Evolutionary conservation across 257 asterid species (phyloP).

Genomic region (Petunia axillaris): DNA sequence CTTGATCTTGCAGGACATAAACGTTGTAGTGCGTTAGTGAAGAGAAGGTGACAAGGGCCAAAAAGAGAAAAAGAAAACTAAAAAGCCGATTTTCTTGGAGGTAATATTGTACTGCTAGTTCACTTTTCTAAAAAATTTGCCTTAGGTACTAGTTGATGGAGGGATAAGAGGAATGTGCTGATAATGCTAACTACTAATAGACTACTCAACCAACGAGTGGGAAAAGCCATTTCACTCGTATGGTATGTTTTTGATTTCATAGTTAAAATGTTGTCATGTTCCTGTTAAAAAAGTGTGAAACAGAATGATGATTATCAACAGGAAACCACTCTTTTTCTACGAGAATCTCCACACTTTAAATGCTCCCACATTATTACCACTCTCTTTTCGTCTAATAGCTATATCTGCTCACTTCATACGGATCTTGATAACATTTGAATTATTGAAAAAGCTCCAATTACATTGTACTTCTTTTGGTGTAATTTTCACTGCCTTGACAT

Average conservation of each 20-base stretch:
- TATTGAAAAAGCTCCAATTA: constrained; percentile 19
- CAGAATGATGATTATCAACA: constrained; percentile 42
- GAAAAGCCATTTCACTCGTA: constrained; percentile 28
- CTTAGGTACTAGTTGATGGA: constrained; percentile 32
- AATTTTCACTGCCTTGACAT: background rate
- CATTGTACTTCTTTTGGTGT: constrained; percentile 4
- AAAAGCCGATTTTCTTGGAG: constrained; percentile 16
- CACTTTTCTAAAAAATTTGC: constrained; percentile 20
- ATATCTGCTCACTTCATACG: background rate
- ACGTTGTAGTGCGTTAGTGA: background rate
- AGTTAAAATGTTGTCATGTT: constrained; percentile 38
- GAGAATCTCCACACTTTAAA: constrained; percentile 52
- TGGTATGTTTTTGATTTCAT: constrained; percentile 35
- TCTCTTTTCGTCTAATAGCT: constrained; percentile 18
- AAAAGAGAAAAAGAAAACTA: background rate
- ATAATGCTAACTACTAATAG: constrained; percentile 35
- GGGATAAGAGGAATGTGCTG: constrained; percentile 32
- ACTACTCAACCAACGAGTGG: constrained; percentile 55
- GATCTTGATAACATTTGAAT: constrained; percentile 20
- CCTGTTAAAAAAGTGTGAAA: constrained; percentile 30
- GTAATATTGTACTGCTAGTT: constrained; percentile 22
- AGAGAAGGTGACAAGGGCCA: background rate
- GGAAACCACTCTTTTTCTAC: constrained; percentile 34
- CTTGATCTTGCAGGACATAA: constrained; percentile 1
- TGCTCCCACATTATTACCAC: constrained; percentile 42